phyloP scores from a whole-genome alignment of 495 filamentous ascomycete genomes.

The Aspergillus sclerotiicarbonarius region DNA sequence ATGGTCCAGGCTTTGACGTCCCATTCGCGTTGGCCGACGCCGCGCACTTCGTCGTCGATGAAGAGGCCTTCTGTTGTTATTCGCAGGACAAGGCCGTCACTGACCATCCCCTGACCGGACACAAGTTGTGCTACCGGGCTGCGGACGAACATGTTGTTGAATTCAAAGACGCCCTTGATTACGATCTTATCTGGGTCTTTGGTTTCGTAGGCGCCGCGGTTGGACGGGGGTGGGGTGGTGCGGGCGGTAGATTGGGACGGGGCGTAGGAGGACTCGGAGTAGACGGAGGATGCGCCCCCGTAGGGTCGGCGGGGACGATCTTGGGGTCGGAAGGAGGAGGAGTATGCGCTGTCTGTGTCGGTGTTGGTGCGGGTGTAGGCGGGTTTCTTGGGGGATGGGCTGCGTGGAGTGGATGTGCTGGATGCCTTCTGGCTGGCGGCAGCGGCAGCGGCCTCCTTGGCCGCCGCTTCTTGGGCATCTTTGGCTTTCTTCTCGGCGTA shows the following conservation, averaged over 20 bases:
- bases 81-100: conserved; percentile 79
- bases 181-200: conserved; percentile 93
- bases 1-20: conserved; percentile 97
- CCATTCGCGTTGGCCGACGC: conserved; percentile 90
- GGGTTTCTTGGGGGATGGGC: conserved; percentile 55
- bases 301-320: conserved; percentile 63
- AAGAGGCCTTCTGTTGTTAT: conserved; percentile 91
- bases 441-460: conserved; percentile 30
- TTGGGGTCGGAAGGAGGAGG: conserved; percentile 80
- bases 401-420: conserved; percentile 33
- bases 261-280: conserved; percentile 82
- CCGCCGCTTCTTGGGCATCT: conserved; percentile 33
- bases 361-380: conserved; percentile 60
- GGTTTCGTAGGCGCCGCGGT: conserved; percentile 72
- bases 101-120: conserved; percentile 70
- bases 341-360: conserved; percentile 64
- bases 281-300: conserved; percentile 53
- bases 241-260: conserved; percentile 78
- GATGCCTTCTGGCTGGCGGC: conserved; percentile 27
- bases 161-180: conserved; percentile 85
- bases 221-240: conserved; percentile 79
- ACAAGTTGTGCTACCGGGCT: conserved; percentile 80
- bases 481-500: conserved; percentile 48
- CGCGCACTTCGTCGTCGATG: conserved; percentile 89
- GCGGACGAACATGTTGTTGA: conserved; percentile 78